These are phyloP conservation scores for Daldinia sp. DNA, from an alignment of 2,329 filamentous ascomycete species.

Conservation along the genomic window DNA sequence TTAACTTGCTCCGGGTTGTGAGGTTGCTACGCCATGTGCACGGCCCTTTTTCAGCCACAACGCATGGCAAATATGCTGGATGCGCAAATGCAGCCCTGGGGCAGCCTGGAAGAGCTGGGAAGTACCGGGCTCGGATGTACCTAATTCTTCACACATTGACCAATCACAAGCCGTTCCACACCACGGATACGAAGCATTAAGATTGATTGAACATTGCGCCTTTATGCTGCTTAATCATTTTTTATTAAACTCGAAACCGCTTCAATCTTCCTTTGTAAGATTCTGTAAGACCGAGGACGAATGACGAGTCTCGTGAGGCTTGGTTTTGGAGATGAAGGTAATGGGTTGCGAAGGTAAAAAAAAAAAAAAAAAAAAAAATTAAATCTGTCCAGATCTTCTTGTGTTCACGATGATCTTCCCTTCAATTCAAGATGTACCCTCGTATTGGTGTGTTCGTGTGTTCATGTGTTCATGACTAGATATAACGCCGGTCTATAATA, in stretches of 20 bases:
- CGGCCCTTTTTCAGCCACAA: conserved; percentile 26
- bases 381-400: not conserved
- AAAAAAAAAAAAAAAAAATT: too few relatives aligned
- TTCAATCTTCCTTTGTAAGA: conserved; percentile 21
- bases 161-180: conserved; percentile 31
- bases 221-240: conserved; percentile 22
- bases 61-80: not conserved
- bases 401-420: not conserved
- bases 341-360: not conserved
- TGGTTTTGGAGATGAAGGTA: too few relatives aligned
- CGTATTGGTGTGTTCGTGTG: conserved; percentile 8
- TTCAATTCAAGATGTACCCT: not conserved
- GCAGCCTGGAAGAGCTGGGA: not conserved
- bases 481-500: conserved; percentile 16
- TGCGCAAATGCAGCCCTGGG: conserved; percentile 2
- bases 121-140: not conserved
- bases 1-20: not conserved
- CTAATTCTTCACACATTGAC: conserved; percentile 5
- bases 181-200: conserved; percentile 37
- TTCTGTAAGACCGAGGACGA: not conserved
- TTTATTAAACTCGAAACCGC: conserved; percentile 27
- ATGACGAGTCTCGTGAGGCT: not conserved
- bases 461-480: not conserved
- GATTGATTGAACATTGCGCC: conserved; percentile 34
- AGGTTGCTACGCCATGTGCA: conserved; percentile 6